Percentiles rank a stretch among this genome's conserved stretches.
Evolutionary conservation across 2,329 filamentous ascomycete species (phyloP).

Genomic region (Fusarium falciforme): DNA sequence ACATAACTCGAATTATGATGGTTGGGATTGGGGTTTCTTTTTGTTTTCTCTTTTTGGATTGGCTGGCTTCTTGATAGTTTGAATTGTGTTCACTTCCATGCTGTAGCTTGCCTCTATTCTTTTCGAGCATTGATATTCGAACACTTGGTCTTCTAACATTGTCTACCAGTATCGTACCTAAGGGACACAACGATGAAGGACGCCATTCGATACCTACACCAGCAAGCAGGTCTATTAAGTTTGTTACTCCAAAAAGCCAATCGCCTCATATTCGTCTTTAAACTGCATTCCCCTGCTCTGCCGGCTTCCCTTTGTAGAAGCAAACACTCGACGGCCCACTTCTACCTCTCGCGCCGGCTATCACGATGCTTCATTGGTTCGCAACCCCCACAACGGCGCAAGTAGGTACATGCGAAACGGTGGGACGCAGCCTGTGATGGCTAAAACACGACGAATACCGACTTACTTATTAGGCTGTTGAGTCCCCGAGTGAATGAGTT

Average conservation of each 20-base stretch:
- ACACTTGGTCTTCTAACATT: background rate
- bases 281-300: background rate
- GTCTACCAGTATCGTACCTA: background rate
- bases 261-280: too few relatives aligned
- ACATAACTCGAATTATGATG: background rate
- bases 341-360: background rate
- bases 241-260: background rate
- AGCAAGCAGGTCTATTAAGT: background rate
- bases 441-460: constrained; percentile 2
- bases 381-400: constrained; percentile 34
- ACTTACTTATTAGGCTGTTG: constrained; percentile 16
- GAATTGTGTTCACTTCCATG: background rate
- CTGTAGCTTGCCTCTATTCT: background rate
- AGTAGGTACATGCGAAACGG: constrained; percentile 22
- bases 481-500: constrained; percentile 2
- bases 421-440: constrained; percentile 27
- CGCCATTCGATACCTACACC: background rate
- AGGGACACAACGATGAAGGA: background rate
- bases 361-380: constrained; percentile 32
- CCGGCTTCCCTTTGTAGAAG: background rate
- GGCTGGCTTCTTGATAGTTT: background rate
- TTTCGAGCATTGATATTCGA: background rate
- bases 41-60: background rate
- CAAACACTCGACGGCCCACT: constrained; percentile 11
- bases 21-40: background rate